Evolutionary conservation across 768 basidiomycete species (phyloP).

Genomic region (Postia placenta): DNA sequence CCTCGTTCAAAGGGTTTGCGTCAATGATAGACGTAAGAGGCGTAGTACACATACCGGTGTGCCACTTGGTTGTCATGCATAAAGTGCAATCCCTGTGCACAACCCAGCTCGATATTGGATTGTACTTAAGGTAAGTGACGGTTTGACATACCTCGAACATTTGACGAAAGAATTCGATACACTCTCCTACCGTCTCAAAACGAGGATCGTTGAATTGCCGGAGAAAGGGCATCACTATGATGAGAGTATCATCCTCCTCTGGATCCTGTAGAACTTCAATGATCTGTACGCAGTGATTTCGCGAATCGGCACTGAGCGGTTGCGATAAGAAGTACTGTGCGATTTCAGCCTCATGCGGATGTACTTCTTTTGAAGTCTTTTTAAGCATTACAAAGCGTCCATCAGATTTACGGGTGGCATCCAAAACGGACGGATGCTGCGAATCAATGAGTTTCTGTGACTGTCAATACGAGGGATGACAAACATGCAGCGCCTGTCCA

Average conservation of each 20-base stretch:
- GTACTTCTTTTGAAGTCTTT: conserved; percentile 3
- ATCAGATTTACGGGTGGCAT: conserved; percentile 14
- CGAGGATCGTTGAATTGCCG: conserved; percentile 14
- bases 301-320: conserved; percentile 7
- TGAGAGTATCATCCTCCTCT: conserved; percentile 2
- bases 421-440: conserved; percentile 4
- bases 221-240: conserved; percentile 20
- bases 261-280: conserved; percentile 16
- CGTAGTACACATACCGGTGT: conserved; percentile 27
- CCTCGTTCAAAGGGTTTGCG: not conserved
- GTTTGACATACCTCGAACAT: conserved; percentile 20
- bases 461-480: no score
- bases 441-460: conserved; percentile 10
- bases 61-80: conserved; percentile 33
- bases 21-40: conserved; percentile 4
- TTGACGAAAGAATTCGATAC: conserved; percentile 19
- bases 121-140: conserved; percentile 17
- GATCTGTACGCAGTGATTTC: conserved; percentile 18
- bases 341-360: conserved; percentile 9
- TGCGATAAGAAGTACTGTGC: conserved; percentile 8
- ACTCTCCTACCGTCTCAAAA: conserved; percentile 21
- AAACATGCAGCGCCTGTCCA: not conserved
- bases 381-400: conserved; percentile 16
- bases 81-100: conserved; percentile 29
- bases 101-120: no score